Evolutionary conservation across 495 filamentous ascomycete species (phyloP).

Genomic region (Penicillium malachiteum): DNA sequence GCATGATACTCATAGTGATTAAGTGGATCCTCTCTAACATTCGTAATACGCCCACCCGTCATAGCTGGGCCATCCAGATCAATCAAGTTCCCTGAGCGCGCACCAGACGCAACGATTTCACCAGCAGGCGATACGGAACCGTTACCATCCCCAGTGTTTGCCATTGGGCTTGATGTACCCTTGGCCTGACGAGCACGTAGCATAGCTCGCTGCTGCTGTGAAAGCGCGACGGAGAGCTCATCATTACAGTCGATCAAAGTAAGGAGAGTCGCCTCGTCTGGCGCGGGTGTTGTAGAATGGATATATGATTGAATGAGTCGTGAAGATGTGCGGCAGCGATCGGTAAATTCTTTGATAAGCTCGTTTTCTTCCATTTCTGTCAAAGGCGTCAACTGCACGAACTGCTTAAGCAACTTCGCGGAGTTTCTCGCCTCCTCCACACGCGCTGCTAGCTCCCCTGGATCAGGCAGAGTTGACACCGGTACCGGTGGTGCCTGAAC

Average conservation of each 20-base stretch:
- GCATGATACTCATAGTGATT: slow-evolving; percentile 41
- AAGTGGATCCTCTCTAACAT: slow-evolving; percentile 6
- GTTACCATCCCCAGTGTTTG: background rate
- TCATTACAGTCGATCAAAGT: slow-evolving; percentile 95
- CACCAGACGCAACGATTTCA: slow-evolving; percentile 12
- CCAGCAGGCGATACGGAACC: background rate
- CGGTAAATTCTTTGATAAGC: slow-evolving; percentile 85
- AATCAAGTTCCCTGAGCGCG: background rate
- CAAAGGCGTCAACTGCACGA: slow-evolving; percentile 78
- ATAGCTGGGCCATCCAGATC: slow-evolving; percentile 12
- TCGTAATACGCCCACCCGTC: slow-evolving; percentile 12
- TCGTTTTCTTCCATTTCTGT: slow-evolving; percentile 77
- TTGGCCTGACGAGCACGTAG: slow-evolving; percentile 61
- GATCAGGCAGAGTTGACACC: slow-evolving; percentile 60
- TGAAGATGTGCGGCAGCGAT: slow-evolving; percentile 78
- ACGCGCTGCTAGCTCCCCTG: slow-evolving; percentile 76
- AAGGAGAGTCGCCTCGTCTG: slow-evolving; percentile 90
- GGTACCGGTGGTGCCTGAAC: slow-evolving; percentile 23
- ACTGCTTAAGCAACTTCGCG: slow-evolving; percentile 85
- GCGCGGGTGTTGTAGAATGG: slow-evolving; percentile 67
- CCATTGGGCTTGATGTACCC: slow-evolving; percentile 20
- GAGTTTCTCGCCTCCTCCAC: slow-evolving; percentile 88
- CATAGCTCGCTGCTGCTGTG: slow-evolving; percentile 76
- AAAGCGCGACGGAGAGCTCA: slow-evolving; percentile 72
- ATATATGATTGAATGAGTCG: slow-evolving; percentile 83